Percentiles rank a stretch among this genome's conserved stretches.
Conservation (phyloP, 2,329 filamentous ascomycete genomes). For the Diplodia mutila region DNA sequence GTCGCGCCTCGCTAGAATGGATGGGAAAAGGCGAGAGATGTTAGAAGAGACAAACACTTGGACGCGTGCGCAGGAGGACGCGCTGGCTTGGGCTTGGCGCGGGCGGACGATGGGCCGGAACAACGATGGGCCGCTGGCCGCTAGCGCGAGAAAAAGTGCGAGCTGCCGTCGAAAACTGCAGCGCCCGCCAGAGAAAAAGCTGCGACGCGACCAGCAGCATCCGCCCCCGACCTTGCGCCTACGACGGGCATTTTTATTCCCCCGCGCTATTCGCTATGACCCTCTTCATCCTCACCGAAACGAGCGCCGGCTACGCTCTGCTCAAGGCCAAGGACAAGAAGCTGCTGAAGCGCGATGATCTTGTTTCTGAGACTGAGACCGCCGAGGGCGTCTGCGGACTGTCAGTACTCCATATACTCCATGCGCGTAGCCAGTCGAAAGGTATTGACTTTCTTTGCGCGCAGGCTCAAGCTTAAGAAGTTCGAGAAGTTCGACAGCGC, state of each 20-base stretch:
- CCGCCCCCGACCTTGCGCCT: constrained; percentile 13
- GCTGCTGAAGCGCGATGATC: constrained; percentile 83
- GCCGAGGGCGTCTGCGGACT: constrained; percentile 85
- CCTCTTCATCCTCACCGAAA: constrained; percentile 92
- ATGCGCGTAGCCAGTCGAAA: not conserved
- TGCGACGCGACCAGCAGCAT: constrained; percentile 23
- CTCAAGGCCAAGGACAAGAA: constrained; percentile 99
- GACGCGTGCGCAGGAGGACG: constrained; percentile 12
- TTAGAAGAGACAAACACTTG: not conserved
- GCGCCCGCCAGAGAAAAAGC: constrained; percentile 25
- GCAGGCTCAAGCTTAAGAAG: constrained; percentile 89
- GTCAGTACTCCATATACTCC: constrained; percentile 60
- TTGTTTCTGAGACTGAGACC: constrained; percentile 73
- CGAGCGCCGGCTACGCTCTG: constrained; percentile 94
- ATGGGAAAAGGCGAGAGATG: not conserved
- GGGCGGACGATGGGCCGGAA: constrained; percentile 4
- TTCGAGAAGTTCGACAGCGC: constrained; percentile 98
- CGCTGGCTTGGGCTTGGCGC: constrained; percentile 19
- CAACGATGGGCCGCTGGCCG: not conserved
- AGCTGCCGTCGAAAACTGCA: constrained; percentile 20
- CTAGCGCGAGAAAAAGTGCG: constrained; percentile 25
- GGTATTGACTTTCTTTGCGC: constrained; percentile 5
- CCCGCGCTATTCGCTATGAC: constrained; percentile 64
- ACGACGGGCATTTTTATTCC: constrained; percentile 22
- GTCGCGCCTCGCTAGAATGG: not conserved